Conservation (phyloP, 2,329 filamentous ascomycete genomes). For the Aspergillus clavatus region DNA sequence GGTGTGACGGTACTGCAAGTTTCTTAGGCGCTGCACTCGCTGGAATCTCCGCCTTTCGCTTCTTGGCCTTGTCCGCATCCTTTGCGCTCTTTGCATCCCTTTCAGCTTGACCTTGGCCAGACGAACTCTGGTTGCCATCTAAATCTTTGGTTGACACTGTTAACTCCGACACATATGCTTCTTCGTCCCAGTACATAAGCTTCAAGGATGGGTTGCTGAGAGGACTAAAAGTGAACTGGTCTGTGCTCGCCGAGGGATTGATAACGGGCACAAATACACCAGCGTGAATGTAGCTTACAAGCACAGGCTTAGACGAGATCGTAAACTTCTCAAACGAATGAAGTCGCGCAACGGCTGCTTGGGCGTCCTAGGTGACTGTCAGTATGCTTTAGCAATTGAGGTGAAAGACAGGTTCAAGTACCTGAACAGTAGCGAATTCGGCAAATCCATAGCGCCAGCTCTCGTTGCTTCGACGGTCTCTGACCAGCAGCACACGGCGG, state of each 20-base stretch:
- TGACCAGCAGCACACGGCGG: slow-evolving; percentile 69
- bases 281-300: slow-evolving; percentile 72
- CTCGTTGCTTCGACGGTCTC: slow-evolving; percentile 65
- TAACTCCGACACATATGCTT: slow-evolving; percentile 64
- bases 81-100: slow-evolving; percentile 31
- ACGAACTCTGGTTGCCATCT: slow-evolving; percentile 22
- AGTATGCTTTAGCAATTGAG: background rate
- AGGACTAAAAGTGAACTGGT: slow-evolving; percentile 64
- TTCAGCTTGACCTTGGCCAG: slow-evolving; percentile 14
- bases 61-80: slow-evolving; percentile 44
- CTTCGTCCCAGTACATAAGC: slow-evolving; percentile 71
- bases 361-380: slow-evolving; percentile 53
- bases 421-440: slow-evolving; percentile 69
- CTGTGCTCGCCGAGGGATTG: slow-evolving; percentile 53
- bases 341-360: slow-evolving; percentile 67
- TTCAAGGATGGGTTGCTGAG: slow-evolving; percentile 63
- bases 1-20: slow-evolving; percentile 56
- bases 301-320: slow-evolving; percentile 67
- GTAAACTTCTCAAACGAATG: slow-evolving; percentile 70
- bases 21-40: slow-evolving; percentile 37
- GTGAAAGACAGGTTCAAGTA: slow-evolving; percentile 16
- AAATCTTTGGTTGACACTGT: slow-evolving; percentile 53
- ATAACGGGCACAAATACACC: slow-evolving; percentile 76
- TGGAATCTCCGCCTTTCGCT: slow-evolving; percentile 43
- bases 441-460: slow-evolving; percentile 80